Base-by-base conservation (phyloP, 306 rosid species). In the Bauhinia variegata region DNA sequence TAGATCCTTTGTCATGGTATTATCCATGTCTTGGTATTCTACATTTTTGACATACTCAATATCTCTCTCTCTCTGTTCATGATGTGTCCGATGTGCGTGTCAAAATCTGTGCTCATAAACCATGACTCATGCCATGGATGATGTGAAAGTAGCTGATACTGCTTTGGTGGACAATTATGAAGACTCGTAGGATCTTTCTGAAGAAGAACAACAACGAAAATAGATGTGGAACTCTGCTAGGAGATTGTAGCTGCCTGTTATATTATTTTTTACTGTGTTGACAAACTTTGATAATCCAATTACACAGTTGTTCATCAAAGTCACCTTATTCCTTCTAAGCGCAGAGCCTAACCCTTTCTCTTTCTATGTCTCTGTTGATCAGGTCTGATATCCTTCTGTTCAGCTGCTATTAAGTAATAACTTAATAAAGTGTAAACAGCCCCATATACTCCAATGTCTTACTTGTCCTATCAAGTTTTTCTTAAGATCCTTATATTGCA, bases 321-420 rank as follows among this genome's bases (percentile, higher is more conserved):
- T 79, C 8, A n/a, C 70, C 48, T 79, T 89, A 5, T 83, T 89
- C 79, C 88, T 89, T 60, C 76, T 85, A 14, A 79, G 81, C 83
- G 85, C 95, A 42, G 87, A 83, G 72, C 92, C 97, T 17, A 76
- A 72, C 75, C 92, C 95, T 60, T 83, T 85, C 63, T 87, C 96
- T 4, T 91, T 87, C 34, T 90, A 90, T 82, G 54, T 82, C 49
- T 80, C 51, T 51, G 84, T 90, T 69, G 87, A 87, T 53, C 80
- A 86, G 95, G 92, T 91, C 23, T 70, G 79, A 31, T 33, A 53
- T 28, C 78, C 4, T 76, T 55, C 48, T 38, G n/a, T 50, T 41
- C 13, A 76, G 74, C 31, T 69, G 53, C 34, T 37, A 19, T 59
- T 58, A n/a, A n/a, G n/a, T n/a, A 38, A 46, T 34, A 51, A 50